These are phyloP conservation scores for Globisporangium polare DNA, from an alignment of 352 stramenopile genomes.

Conservation along the genomic window DNA sequence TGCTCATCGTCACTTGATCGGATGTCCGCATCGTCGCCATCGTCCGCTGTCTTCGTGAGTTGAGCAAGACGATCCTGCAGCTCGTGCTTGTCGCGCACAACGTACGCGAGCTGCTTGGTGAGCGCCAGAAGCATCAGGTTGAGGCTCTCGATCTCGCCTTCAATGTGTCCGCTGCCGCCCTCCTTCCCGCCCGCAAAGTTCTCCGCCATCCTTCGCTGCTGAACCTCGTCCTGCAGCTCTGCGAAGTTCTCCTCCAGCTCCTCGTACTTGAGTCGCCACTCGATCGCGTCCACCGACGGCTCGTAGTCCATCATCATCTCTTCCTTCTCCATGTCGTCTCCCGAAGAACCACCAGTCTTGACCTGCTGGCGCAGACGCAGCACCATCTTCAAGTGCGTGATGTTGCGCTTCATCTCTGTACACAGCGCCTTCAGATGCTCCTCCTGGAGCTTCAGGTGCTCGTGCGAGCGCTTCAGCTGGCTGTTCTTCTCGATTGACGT, in stretches of 20 bases:
- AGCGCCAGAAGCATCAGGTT: constrained; percentile 62
- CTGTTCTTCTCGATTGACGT: constrained; percentile 59
- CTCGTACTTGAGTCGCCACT: constrained; percentile 84
- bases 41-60: constrained; percentile 14
- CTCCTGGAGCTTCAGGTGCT: constrained; percentile 52
- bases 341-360: constrained; percentile 1
- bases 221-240: constrained; percentile 47
- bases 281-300: constrained; percentile 67
- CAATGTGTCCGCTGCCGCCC: constrained; percentile 8
- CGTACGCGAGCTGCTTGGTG: constrained; percentile 59
- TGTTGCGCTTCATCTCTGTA: constrained; percentile 50
- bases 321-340: constrained; percentile 18
- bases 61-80: constrained; percentile 39
- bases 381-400: constrained; percentile 56
- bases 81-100: constrained; percentile 75
- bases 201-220: constrained; percentile 17
- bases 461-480: constrained; percentile 43
- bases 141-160: constrained; percentile 49
- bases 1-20: constrained; percentile 17
- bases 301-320: constrained; percentile 37
- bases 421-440: constrained; percentile 50
- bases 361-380: constrained; percentile 33
- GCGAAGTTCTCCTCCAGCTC: constrained; percentile 61
- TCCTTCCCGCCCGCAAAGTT: constrained; percentile 7
- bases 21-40: neutral